A percentile compares a stretch with the other conserved stretches of the same genome.
Evolutionary conservation across 495 filamentous ascomycete species (phyloP).

Genomic region (Sporormia fimetaria): DNA sequence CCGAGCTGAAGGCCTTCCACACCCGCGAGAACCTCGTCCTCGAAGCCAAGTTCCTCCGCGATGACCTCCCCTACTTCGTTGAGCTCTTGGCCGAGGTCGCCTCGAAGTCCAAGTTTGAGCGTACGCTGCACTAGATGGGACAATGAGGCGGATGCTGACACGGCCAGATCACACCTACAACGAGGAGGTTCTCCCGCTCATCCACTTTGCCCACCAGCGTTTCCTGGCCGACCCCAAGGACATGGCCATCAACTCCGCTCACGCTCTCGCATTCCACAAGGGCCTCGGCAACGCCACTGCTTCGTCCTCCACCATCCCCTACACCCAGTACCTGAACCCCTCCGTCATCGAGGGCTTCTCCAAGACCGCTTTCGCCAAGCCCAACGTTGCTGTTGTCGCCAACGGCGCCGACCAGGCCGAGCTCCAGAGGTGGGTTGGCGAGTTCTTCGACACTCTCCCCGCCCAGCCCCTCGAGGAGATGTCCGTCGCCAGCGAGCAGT

Average conservation of each 20-base stretch:
- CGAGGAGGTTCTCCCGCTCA: slow-evolving; percentile 65
- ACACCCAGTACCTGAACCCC: slow-evolving; percentile 65
- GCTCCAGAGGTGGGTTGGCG: slow-evolving; percentile 79
- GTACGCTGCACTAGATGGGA: slow-evolving; percentile 22
- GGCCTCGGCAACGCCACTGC: slow-evolving; percentile 71
- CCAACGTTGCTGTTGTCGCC: slow-evolving; percentile 81
- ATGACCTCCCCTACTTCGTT: slow-evolving; percentile 94
- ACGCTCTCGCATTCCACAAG: slow-evolving; percentile 84
- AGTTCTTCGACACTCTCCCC: slow-evolving; percentile 60
- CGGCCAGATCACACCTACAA: slow-evolving; percentile 70
- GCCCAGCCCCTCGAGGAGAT: slow-evolving; percentile 34
- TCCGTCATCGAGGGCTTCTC: slow-evolving; percentile 61
- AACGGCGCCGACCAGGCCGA: slow-evolving; percentile 69
- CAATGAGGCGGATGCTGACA: slow-evolving; percentile 5
- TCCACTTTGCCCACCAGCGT: slow-evolving; percentile 60
- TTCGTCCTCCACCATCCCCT: slow-evolving; percentile 55
- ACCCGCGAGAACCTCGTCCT: slow-evolving; percentile 86
- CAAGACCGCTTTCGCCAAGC: slow-evolving; percentile 65
- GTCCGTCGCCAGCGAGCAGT: slow-evolving; percentile 34
- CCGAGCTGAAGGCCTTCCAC: slow-evolving; percentile 71
- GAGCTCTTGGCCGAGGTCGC: slow-evolving; percentile 90
- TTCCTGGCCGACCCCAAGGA: slow-evolving; percentile 52
- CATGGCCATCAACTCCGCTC: slow-evolving; percentile 73
- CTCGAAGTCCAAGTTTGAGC: slow-evolving; percentile 62
- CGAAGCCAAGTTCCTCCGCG: slow-evolving; percentile 83